Evolutionary conservation across 2,329 filamentous ascomycete species (phyloP).

Genomic region (Ambrosiella cleistominuta): DNA sequence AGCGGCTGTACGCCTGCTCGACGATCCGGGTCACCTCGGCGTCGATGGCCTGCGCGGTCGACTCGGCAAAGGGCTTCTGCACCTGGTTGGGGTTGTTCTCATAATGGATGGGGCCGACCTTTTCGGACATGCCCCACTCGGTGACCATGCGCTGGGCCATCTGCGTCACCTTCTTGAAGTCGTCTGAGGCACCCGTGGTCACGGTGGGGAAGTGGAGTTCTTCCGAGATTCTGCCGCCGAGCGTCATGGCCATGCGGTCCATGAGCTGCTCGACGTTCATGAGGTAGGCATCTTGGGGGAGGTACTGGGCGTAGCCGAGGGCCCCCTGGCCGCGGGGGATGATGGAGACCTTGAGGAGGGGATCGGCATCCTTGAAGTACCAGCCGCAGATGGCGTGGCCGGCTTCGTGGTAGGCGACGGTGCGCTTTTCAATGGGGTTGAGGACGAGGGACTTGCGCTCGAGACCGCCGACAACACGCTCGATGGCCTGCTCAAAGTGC

Average conservation of each 20-base stretch:
- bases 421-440: slow-evolving; percentile 82
- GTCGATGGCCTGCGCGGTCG: slow-evolving; percentile 85
- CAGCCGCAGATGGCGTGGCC: slow-evolving; percentile 97
- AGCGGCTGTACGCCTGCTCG: slow-evolving; percentile 82
- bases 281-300: slow-evolving; percentile 86
- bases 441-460: slow-evolving; percentile 96
- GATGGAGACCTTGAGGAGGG: slow-evolving; percentile 93
- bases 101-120: slow-evolving; percentile 85
- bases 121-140: slow-evolving; percentile 96
- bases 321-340: slow-evolving; percentile 90
- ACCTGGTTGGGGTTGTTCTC: slow-evolving; percentile 66
- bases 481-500: slow-evolving; percentile 95
- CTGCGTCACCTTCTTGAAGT: slow-evolving; percentile 94
- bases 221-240: slow-evolving; percentile 86
- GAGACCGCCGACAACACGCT: slow-evolving; percentile 86
- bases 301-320: slow-evolving; percentile 88
- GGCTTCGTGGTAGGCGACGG: slow-evolving; percentile 94
- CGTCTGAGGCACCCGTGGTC: slow-evolving; percentile 83
- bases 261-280: slow-evolving; percentile 93
- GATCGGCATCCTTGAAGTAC: slow-evolving; percentile 94
- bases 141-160: slow-evolving; percentile 98
- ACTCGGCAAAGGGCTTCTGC: slow-evolving; percentile 89
- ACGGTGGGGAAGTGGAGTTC: slow-evolving; percentile 95
- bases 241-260: slow-evolving; percentile 99
- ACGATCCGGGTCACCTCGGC: slow-evolving; percentile 80